A percentile compares a stretch with the other conserved stretches of the same genome.
These are phyloP conservation scores for Nicotiana knightiana DNA, from an alignment of 257 asterid genomes.

Conservation along the genomic window DNA sequence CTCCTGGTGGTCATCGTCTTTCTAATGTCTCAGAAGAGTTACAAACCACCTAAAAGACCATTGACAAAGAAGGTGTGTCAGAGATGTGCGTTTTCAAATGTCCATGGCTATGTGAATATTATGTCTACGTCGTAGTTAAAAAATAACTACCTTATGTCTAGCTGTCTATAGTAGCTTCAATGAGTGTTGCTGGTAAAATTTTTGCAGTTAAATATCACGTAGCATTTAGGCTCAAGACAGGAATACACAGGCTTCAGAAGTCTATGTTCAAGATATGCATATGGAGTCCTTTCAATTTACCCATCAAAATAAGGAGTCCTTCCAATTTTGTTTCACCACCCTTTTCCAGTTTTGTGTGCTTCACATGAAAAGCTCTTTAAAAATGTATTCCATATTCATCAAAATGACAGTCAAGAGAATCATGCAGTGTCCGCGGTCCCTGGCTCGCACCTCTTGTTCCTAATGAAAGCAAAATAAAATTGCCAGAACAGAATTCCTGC, in stretches of 20 bases:
- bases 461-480: neutral
- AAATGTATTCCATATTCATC: neutral
- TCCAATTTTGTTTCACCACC: neutral
- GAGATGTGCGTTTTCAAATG: neutral
- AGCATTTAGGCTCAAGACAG: neutral
- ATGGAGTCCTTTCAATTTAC: neutral
- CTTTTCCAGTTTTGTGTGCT: neutral
- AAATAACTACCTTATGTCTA: neutral
- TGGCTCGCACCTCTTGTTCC: neutral
- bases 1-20: slow-evolving; percentile 74
- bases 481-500: neutral
- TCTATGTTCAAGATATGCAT: neutral
- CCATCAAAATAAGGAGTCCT: neutral
- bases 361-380: neutral
- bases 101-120: neutral
- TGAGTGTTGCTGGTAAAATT: neutral
- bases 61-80: slow-evolving; percentile 66
- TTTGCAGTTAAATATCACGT: neutral
- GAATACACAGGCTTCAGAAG: neutral
- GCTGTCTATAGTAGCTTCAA: neutral
- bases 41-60: slow-evolving; percentile 97
- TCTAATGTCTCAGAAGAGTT: slow-evolving; percentile 83
- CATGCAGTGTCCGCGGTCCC: neutral
- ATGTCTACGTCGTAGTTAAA: neutral
- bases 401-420: neutral